These are phyloP conservation scores for Spergularia bocconei DNA, from an alignment of 148 eudicot genomes.

Conservation along the genomic window DNA sequence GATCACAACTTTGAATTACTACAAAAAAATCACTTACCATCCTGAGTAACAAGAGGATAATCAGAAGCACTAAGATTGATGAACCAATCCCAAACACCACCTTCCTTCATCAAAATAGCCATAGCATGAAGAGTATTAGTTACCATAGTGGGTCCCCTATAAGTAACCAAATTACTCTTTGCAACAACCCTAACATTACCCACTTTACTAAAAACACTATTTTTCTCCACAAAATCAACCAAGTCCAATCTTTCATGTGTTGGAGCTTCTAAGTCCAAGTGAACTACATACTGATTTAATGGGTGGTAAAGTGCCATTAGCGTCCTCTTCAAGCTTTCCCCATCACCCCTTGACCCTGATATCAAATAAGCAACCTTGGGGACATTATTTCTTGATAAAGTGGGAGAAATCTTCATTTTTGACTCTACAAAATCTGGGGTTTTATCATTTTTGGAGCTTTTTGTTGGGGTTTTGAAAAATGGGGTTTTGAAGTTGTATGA, in stretches of 20 bases:
- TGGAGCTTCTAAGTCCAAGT: constrained; percentile 67
- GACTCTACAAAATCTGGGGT: constrained; percentile 61
- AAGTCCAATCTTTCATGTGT: constrained; percentile 57
- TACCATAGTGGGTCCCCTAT: constrained; percentile 83
- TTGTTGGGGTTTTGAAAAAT: constrained; percentile 19
- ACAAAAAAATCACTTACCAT: constrained; percentile 41
- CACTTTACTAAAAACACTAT: constrained; percentile 44
- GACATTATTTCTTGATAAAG: constrained; percentile 20
- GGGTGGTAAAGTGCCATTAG: constrained; percentile 73
- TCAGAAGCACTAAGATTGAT: constrained; percentile 80
- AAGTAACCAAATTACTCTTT: constrained; percentile 74
- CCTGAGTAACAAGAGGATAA: constrained; percentile 77
- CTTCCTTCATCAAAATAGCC: constrained; percentile 62
- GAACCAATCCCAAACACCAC: constrained; percentile 72
- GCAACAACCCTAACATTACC: constrained; percentile 64
- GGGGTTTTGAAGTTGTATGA: constrained; percentile 30
- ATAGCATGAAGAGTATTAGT: constrained; percentile 72
- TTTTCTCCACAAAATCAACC: constrained; percentile 46
- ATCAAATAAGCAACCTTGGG: constrained; percentile 69
- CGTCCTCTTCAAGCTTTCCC: constrained; percentile 59
- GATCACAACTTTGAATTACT: neutral
- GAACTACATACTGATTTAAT: constrained; percentile 58
- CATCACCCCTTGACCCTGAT: constrained; percentile 75
- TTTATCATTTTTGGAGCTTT: constrained; percentile 5
- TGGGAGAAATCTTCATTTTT: constrained; percentile 38